Evolutionary conservation across 1,284 basidiomycete species (phyloP).

Genomic region (Ceratobasidium sp.): DNA sequence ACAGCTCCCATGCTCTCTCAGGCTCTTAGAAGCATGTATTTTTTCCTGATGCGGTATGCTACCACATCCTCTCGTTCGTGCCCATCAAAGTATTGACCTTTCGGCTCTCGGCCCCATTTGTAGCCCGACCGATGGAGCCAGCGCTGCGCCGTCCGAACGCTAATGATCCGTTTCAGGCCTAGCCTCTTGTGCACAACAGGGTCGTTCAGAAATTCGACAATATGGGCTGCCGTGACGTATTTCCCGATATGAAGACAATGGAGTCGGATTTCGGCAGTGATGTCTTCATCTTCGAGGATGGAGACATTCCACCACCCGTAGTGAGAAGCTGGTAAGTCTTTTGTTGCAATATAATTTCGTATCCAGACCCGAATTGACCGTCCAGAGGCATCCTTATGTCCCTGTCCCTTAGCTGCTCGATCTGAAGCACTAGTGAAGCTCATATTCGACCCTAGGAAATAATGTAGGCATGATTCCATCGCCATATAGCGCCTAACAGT

Average conservation of each 20-base stretch:
- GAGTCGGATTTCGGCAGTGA: slow-evolving; percentile 23
- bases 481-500: not conserved
- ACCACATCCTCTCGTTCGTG: slow-evolving; percentile 45
- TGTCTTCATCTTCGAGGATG: slow-evolving; percentile 27
- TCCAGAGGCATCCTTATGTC: not conserved
- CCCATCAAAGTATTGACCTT: slow-evolving; percentile 45
- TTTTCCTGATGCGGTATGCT: not conserved
- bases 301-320: slow-evolving; percentile 26
- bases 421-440: slow-evolving; percentile 1
- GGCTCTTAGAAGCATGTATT: not conserved
- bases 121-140: slow-evolving; percentile 33
- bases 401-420: not conserved
- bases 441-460: not conserved
- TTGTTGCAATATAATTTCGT: not conserved
- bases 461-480: slow-evolving; percentile 19
- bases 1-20: not conserved
- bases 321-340: not conserved
- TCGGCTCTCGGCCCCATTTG: slow-evolving; percentile 22
- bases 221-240: slow-evolving; percentile 25
- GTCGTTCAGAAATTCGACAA: slow-evolving; percentile 36
- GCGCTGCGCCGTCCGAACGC: slow-evolving; percentile 29
- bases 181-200: slow-evolving; percentile 3
- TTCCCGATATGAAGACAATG: slow-evolving; percentile 41
- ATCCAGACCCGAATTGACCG: slow-evolving; percentile 7
- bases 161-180: slow-evolving; percentile 8